phyloP scores from a whole-genome alignment of 2,329 filamentous ascomycete genomes.

The Helminthosporium solani region DNA sequence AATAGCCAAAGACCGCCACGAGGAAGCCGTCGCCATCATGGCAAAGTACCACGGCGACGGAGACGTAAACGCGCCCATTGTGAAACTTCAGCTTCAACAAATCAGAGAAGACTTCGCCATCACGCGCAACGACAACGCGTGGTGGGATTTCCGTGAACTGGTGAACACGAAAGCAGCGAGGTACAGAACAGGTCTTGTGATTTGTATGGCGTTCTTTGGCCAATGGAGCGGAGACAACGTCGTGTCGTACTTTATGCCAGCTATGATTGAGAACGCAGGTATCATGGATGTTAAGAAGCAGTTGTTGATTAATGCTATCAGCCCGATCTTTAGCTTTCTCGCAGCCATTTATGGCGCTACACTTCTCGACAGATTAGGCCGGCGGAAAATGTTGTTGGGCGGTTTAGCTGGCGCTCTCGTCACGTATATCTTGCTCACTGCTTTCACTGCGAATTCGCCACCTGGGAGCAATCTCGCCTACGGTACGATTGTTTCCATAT shows the following conservation, averaged over 20 bases:
- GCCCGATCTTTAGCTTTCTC: slow-evolving; percentile 43
- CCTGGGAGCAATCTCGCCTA: slow-evolving; percentile 34
- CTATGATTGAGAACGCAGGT: slow-evolving; percentile 41
- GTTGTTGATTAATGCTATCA: slow-evolving; percentile 46
- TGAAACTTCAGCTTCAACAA: slow-evolving; percentile 41
- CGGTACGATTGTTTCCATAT: slow-evolving; percentile 44
- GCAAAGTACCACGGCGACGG: slow-evolving; percentile 59
- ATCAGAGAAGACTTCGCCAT: slow-evolving; percentile 35
- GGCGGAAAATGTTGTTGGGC: slow-evolving; percentile 39
- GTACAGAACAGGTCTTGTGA: slow-evolving; percentile 42
- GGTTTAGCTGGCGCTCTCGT: slow-evolving; percentile 39
- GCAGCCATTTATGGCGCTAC: slow-evolving; percentile 42
- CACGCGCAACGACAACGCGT: slow-evolving; percentile 34
- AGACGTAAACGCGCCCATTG: slow-evolving; percentile 35
- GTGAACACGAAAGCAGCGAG: slow-evolving; percentile 32
- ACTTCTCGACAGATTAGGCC: slow-evolving; percentile 24
- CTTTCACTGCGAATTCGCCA: slow-evolving; percentile 35
- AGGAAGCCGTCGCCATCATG: slow-evolving; percentile 59
- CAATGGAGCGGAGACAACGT: slow-evolving; percentile 46
- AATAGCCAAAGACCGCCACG: slow-evolving; percentile 54
- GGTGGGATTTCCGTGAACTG: slow-evolving; percentile 40
- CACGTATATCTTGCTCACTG: slow-evolving; percentile 39
- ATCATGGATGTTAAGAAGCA: slow-evolving; percentile 40
- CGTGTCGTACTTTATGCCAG: slow-evolving; percentile 36
- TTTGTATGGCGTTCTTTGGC: slow-evolving; percentile 46